Evolutionary conservation across 495 filamentous ascomycete species (phyloP).

Genomic region (Corynascus novoguineensis): DNA sequence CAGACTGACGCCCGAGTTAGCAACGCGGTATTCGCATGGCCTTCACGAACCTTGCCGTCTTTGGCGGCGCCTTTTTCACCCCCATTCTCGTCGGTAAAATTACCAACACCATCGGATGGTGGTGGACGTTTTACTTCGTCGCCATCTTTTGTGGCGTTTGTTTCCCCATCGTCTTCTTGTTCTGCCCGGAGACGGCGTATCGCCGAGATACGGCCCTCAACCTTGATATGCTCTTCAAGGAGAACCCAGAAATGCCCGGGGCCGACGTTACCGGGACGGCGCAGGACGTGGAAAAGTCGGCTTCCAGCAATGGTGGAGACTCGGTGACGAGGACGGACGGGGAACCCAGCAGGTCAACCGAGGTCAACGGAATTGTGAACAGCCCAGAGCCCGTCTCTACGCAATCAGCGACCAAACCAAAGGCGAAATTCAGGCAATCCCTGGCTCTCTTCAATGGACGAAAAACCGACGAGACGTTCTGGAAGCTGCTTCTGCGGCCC

Average conservation of each 20-base stretch:
- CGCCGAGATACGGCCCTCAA: conserved; percentile 59
- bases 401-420: conserved; percentile 22
- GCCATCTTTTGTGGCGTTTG: conserved; percentile 62
- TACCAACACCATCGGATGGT: conserved; percentile 67
- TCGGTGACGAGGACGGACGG: not conserved
- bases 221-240: conserved; percentile 42
- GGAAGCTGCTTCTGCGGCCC: conserved; percentile 58
- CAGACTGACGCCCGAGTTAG: conserved; percentile 34
- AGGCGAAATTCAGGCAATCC: conserved; percentile 48
- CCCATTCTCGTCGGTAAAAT: conserved; percentile 85
- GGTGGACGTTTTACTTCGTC: conserved; percentile 72
- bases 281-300: conserved; percentile 21
- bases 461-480: conserved; percentile 60
- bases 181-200: conserved; percentile 83
- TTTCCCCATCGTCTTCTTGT: conserved; percentile 63
- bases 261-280: not conserved
- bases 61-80: conserved; percentile 88
- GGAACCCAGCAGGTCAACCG: not conserved
- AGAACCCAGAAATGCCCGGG: conserved; percentile 2
- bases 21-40: conserved; percentile 87
- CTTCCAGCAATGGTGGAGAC: not conserved
- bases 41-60: conserved; percentile 78
- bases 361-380: not conserved
- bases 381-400: not conserved
- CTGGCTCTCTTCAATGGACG: conserved; percentile 74